A percentile compares a stretch with the other conserved stretches of the same genome.
Evolutionary conservation across 169 alveolate species (phyloP).

Genomic region (Eimeria acervulina): DNA sequence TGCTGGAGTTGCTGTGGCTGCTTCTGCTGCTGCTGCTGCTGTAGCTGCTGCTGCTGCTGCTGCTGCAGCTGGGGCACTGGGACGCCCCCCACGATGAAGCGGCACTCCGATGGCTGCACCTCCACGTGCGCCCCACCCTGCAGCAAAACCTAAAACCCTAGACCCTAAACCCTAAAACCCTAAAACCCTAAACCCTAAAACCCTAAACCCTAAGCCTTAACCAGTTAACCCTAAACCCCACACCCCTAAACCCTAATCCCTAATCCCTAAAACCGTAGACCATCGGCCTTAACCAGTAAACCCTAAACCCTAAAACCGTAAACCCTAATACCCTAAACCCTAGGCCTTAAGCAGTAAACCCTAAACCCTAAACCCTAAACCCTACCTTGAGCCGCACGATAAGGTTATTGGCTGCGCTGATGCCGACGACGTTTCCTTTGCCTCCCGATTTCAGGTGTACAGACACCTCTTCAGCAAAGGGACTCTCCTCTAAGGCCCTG

Average conservation of each 20-base stretch:
- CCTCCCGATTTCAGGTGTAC: slow-evolving; percentile 23
- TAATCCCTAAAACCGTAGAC: too few species aligned
- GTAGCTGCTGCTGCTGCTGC: background rate
- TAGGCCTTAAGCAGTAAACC: background rate
- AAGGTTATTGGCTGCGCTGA: background rate
- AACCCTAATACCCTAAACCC: background rate
- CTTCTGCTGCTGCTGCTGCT: too few species aligned
- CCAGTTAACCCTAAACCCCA: background rate
- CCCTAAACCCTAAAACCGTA: background rate
- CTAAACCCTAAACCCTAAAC: background rate
- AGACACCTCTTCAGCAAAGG: slow-evolving; percentile 31
- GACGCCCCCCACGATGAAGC: slow-evolving; percentile 9
- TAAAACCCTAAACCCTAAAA: too few species aligned
- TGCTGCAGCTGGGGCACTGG: background rate
- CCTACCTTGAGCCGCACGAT: background rate
- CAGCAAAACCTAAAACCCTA: background rate
- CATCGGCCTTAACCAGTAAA: too few species aligned
- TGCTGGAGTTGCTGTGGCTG: too few species aligned
- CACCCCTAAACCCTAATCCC: too few species aligned
- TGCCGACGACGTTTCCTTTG: background rate
- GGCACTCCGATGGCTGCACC: slow-evolving; percentile 38
- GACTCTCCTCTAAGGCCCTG: background rate
- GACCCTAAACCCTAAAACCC: background rate
- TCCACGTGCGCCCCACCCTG: slow-evolving; percentile 18
- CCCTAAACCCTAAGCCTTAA: background rate